These are phyloP conservation scores for Ashbya aceris DNA, from an alignment of 1,139 yeast species.

Conservation along the genomic window DNA sequence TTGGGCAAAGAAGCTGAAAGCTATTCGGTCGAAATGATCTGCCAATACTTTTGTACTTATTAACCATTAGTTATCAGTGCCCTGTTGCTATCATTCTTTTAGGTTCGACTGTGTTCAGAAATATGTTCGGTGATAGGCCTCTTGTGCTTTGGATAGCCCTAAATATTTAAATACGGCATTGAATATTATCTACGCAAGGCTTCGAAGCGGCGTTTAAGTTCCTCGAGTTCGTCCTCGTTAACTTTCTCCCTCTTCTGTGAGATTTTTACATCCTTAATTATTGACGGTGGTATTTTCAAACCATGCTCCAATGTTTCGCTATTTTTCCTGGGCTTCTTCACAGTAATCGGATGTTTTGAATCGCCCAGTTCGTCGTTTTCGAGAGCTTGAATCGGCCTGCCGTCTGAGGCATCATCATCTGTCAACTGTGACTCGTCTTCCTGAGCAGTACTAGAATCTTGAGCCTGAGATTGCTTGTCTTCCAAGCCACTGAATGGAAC, in stretches of 20 bases:
- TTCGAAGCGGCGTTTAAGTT: slow-evolving; percentile 44
- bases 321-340: slow-evolving; percentile 39
- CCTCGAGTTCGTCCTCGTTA: slow-evolving; percentile 38
- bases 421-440: slow-evolving; percentile 11
- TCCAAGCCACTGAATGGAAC: slow-evolving; percentile 59
- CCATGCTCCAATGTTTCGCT: slow-evolving; percentile 38
- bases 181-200: slow-evolving; percentile 31
- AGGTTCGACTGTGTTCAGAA: not conserved
- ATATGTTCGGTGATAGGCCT: not conserved
- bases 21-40: slow-evolving; percentile 17
- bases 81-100: not conserved
- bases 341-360: slow-evolving; percentile 36
- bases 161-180: not conserved
- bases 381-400: slow-evolving; percentile 27
- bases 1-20: slow-evolving; percentile 53
- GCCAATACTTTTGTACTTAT: not conserved
- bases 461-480: slow-evolving; percentile 15
- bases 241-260: slow-evolving; percentile 17
- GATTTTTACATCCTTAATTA: slow-evolving; percentile 27
- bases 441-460: slow-evolving; percentile 15
- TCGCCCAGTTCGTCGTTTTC: slow-evolving; percentile 25
- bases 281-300: slow-evolving; percentile 36
- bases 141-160: not conserved
- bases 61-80: not conserved
- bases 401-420: slow-evolving; percentile 16